Conservation (phyloP, 2,329 filamentous ascomycete species). For the Cordyceps pruinosa region DNA sequence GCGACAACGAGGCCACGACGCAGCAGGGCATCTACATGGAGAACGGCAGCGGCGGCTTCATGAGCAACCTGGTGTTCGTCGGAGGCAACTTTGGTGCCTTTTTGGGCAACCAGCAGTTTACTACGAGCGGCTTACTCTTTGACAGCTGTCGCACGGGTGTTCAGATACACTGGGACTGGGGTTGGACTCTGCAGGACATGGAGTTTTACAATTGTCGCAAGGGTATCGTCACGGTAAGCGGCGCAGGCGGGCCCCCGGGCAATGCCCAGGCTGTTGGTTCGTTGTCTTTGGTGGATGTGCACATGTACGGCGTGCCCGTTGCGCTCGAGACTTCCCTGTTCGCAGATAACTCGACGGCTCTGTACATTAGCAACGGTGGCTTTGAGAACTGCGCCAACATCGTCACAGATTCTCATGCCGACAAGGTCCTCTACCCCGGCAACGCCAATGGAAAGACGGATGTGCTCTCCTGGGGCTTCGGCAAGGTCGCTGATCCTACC, state of each 20-base stretch:
- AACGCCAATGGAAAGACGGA: constrained; percentile 9
- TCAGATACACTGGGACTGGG: constrained; percentile 66
- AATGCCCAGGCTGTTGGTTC: background rate
- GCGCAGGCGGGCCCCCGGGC: background rate
- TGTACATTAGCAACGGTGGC: background rate
- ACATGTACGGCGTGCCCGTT: background rate
- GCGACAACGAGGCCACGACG: background rate
- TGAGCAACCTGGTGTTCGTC: background rate
- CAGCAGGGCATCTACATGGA: constrained; percentile 8
- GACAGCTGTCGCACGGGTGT: constrained; percentile 53
- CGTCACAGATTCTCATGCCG: background rate
- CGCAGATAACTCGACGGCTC: background rate
- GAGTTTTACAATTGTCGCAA: background rate
- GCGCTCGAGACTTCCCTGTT: background rate
- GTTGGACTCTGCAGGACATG: constrained; percentile 42
- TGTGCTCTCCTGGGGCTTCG: background rate
- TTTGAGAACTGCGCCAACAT: background rate
- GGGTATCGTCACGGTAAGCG: background rate
- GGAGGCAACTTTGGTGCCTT: background rate
- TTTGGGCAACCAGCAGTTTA: constrained; percentile 61
- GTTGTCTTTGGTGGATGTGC: background rate
- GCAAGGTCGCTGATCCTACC: background rate
- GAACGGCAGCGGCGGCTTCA: constrained; percentile 1
- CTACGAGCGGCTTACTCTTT: constrained; percentile 58
- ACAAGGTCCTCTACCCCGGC: constrained; percentile 14